These are phyloP conservation scores for Sugiyamaella pinicola DNA, from an alignment of 1,139 yeast species.

Conservation along the genomic window DNA sequence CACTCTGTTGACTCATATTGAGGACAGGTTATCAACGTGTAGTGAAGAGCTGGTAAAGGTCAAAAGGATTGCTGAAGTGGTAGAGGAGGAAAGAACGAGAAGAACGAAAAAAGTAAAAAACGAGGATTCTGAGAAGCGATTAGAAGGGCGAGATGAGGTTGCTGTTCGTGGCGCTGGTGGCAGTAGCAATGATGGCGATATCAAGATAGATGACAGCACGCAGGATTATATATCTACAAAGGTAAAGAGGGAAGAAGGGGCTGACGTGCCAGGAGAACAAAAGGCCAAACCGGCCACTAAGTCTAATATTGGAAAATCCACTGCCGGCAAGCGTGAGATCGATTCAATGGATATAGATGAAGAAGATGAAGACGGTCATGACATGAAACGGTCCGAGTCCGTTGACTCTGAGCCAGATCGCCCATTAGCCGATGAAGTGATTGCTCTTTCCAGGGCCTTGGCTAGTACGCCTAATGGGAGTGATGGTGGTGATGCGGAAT, in stretches of 20 bases:
- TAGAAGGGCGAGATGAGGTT: background rate
- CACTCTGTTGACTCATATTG: conserved; percentile 12
- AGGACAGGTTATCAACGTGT: conserved; percentile 18
- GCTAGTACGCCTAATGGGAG: background rate
- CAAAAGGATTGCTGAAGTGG: conserved; percentile 15
- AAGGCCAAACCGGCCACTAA: conserved; percentile 19
- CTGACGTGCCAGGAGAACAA: conserved; percentile 10
- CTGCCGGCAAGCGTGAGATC: conserved; percentile 7
- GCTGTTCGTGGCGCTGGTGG: background rate
- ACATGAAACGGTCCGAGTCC: conserved; percentile 7
- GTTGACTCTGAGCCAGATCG: conserved; percentile 15
- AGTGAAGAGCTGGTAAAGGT: conserved; percentile 13
- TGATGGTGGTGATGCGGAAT: background rate
- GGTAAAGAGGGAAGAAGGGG: conserved; percentile 28
- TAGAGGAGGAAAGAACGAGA: conserved; percentile 15
- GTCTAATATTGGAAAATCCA: background rate
- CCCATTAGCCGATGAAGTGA: conserved; percentile 15
- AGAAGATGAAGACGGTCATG: background rate
- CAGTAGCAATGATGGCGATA: background rate
- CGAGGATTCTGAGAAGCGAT: conserved; percentile 9
- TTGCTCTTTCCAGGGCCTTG: background rate
- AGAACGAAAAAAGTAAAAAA: conserved; percentile 11
- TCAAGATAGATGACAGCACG: background rate
- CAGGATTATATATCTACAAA: background rate
- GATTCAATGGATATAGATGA: conserved; percentile 18